Evolutionary conservation across 805 yeast genomes (phyloP).

Genomic region (Suhomyces xylopsoci): DNA sequence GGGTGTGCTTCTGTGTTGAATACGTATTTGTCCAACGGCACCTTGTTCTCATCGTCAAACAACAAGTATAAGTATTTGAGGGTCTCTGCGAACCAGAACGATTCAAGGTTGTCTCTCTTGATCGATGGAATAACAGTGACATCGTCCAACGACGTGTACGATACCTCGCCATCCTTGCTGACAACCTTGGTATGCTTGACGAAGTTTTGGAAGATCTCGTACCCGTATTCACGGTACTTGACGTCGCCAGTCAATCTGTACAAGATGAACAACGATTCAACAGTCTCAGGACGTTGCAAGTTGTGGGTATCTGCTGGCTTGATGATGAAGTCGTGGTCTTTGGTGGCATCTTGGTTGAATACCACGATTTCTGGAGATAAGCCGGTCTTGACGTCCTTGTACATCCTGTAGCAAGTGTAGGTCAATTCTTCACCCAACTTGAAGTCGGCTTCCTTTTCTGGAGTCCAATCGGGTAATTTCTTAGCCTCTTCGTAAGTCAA

Average conservation of each 20-base stretch:
- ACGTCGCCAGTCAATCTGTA: slow-evolving; percentile 78
- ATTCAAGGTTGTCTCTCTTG: slow-evolving; percentile 73
- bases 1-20: slow-evolving; percentile 95
- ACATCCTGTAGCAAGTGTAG: slow-evolving; percentile 80
- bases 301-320: slow-evolving; percentile 77
- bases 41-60: slow-evolving; percentile 62
- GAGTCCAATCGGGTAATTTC: slow-evolving; percentile 54
- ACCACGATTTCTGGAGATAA: slow-evolving; percentile 86
- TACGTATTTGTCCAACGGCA: slow-evolving; percentile 67
- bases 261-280: slow-evolving; percentile 78
- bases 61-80: slow-evolving; percentile 78
- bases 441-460: slow-evolving; percentile 59
- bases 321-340: slow-evolving; percentile 57
- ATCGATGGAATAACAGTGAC: slow-evolving; percentile 56
- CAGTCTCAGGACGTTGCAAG: slow-evolving; percentile 91
- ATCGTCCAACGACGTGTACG: slow-evolving; percentile 63
- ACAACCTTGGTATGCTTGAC: slow-evolving; percentile 52
- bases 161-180: slow-evolving; percentile 39
- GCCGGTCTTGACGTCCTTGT: slow-evolving; percentile 69
- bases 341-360: slow-evolving; percentile 57
- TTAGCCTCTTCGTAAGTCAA: slow-evolving; percentile 53
- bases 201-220: slow-evolving; percentile 75
- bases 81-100: slow-evolving; percentile 94
- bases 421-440: slow-evolving; percentile 71
- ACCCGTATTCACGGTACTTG: slow-evolving; percentile 86